A percentile compares a stretch with the other conserved stretches of the same genome.
Evolutionary conservation across 305 asterid genomes (phyloP).

Genomic region (Fraxinus albicans): DNA sequence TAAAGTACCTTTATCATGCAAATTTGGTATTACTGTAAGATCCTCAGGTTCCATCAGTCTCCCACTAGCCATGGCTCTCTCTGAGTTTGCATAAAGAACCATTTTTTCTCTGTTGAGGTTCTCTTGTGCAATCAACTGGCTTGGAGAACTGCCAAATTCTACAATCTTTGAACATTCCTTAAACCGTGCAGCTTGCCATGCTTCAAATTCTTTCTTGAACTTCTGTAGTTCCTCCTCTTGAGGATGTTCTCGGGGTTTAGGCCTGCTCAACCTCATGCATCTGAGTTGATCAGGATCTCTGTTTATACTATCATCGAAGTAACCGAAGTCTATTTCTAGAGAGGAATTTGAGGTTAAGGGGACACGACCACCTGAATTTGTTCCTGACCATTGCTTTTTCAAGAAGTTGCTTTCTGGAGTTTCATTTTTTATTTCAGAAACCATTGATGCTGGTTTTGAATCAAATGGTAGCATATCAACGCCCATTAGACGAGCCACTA

Average conservation of each 20-base stretch:
- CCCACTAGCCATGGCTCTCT: constrained; percentile 29
- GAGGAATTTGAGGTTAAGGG: constrained; percentile 32
- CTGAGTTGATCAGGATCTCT: constrained; percentile 35
- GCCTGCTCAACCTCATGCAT: constrained; percentile 44
- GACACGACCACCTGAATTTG: constrained; percentile 33
- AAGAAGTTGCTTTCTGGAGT: constrained; percentile 27
- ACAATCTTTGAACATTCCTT: constrained; percentile 57
- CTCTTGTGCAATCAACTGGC: constrained; percentile 75
- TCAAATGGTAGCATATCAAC: constrained; percentile 73
- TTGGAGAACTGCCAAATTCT: constrained; percentile 47
- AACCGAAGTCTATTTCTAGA: constrained; percentile 38
- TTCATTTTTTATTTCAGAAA: constrained; percentile 36
- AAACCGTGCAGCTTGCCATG: constrained; percentile 78
- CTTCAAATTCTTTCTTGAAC: constrained; percentile 93
- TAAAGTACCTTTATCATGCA: constrained; percentile 32
- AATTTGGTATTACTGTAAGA: constrained; percentile 26
- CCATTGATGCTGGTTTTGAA: constrained; percentile 35
- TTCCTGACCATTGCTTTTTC: constrained; percentile 35
- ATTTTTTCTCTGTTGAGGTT: constrained; percentile 76
- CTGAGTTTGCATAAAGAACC: constrained; percentile 49
- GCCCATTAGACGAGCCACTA: constrained; percentile 98
- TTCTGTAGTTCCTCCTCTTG: constrained; percentile 93
- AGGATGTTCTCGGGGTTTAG: constrained; percentile 83
- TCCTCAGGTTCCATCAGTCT: constrained; percentile 32
- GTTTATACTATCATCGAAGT: constrained; percentile 35